Percentiles rank a stretch among this genome's conserved stretches.
phyloP scores from a whole-genome alignment of 164 flowering plant genomes.

The Pachysandra terminalis region DNA sequence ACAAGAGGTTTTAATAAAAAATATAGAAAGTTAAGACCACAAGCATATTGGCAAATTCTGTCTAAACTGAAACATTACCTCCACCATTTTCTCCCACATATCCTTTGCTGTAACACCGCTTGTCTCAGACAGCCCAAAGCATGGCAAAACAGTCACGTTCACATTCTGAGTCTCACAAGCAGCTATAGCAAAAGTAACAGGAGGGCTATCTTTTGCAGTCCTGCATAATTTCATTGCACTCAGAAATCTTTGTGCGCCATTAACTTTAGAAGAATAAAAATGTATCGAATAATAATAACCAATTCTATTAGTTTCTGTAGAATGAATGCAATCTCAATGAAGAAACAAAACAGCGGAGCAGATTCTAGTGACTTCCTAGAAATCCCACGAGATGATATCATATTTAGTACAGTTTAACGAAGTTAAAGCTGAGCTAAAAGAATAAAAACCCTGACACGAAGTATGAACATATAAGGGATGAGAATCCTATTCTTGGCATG shows the following conservation, averaged over 20 bases:
- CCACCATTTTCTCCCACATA: conserved; percentile 75
- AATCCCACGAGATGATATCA: background rate
- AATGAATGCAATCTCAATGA: background rate
- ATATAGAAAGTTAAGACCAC: background rate
- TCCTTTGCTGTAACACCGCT: conserved; percentile 65
- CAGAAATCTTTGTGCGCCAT: background rate
- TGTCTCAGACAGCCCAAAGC: conserved; percentile 72
- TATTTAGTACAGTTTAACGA: background rate
- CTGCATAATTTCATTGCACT: conserved; percentile 36
- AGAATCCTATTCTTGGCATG: conserved; percentile 3
- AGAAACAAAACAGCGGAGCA: background rate
- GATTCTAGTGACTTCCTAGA: background rate
- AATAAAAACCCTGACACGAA: background rate
- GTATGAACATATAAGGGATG: background rate
- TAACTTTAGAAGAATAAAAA: background rate
- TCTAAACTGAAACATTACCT: conserved; percentile 36
- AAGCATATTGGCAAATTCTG: background rate
- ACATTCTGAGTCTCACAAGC: conserved; percentile 95
- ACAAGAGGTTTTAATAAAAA: too few species aligned
- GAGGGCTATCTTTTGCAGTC: conserved; percentile 81
- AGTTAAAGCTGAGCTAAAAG: background rate
- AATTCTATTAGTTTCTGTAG: too few species aligned
- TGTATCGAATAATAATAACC: too few species aligned
- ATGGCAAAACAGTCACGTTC: conserved; percentile 80
- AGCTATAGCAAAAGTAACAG: conserved; percentile 93